Conservation (phyloP, 2,329 filamentous ascomycete genomes). For the Septoria petroselini region DNA sequence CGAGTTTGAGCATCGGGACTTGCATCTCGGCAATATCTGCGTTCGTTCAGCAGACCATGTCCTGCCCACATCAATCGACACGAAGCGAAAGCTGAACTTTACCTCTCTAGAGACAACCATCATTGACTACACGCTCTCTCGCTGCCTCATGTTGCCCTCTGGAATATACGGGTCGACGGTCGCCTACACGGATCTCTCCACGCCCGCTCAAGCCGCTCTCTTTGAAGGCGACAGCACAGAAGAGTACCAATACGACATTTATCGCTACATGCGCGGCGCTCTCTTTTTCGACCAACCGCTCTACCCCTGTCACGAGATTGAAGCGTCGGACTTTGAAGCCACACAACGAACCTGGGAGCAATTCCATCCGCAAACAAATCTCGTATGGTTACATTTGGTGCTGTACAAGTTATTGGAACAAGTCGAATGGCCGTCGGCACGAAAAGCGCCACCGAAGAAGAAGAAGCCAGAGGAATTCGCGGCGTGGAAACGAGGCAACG, state of each 20-base stretch:
- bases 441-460: slow-evolving; percentile 23
- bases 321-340: slow-evolving; percentile 24
- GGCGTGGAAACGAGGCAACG: slow-evolving; percentile 38
- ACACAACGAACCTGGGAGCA: slow-evolving; percentile 46
- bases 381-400: slow-evolving; percentile 62
- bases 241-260: slow-evolving; percentile 57
- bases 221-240: slow-evolving; percentile 48
- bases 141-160: slow-evolving; percentile 49
- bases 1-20: slow-evolving; percentile 63
- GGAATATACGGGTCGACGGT: slow-evolving; percentile 29
- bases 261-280: slow-evolving; percentile 51
- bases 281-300: slow-evolving; percentile 43
- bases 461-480: slow-evolving; percentile 19
- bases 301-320: slow-evolving; percentile 8
- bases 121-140: slow-evolving; percentile 66
- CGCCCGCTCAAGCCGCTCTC: slow-evolving; percentile 41
- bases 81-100: slow-evolving; percentile 47
- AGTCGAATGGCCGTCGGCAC: slow-evolving; percentile 35
- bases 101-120: slow-evolving; percentile 60
- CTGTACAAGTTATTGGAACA: slow-evolving; percentile 54
- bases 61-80: slow-evolving; percentile 23
- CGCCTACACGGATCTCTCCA: slow-evolving; percentile 50
- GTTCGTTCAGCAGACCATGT: slow-evolving; percentile 39
- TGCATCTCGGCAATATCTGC: slow-evolving; percentile 66
- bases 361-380: slow-evolving; percentile 60